A percentile compares a stretch with the other conserved stretches of the same genome.
phyloP scores from a whole-genome alignment of 495 filamentous ascomycete species.

The Jackrogersella multiformis region DNA sequence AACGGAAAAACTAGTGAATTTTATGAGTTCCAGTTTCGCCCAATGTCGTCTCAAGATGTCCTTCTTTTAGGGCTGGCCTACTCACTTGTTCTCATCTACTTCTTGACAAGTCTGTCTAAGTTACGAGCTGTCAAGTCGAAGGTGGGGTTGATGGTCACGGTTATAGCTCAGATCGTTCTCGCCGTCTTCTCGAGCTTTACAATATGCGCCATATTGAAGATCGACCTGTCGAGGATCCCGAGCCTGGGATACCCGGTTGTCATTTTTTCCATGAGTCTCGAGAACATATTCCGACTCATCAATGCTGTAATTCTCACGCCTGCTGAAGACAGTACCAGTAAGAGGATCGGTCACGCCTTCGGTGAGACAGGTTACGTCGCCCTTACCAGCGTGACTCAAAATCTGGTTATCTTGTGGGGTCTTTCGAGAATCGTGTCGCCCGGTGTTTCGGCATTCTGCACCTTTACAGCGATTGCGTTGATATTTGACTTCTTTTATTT shows the following conservation, averaged over 20 bases:
- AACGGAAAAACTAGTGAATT: constrained; percentile 65
- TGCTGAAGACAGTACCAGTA: constrained; percentile 65
- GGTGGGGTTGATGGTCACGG: constrained; percentile 71
- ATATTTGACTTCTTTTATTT: constrained; percentile 75
- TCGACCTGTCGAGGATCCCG: constrained; percentile 69
- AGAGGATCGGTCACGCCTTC: constrained; percentile 71
- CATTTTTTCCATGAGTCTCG: constrained; percentile 73
- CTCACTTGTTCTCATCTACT: constrained; percentile 63
- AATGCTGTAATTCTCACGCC: constrained; percentile 74
- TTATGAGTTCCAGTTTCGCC: constrained; percentile 77
- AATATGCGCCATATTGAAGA: constrained; percentile 67
- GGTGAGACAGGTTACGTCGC: constrained; percentile 74
- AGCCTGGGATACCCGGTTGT: constrained; percentile 73
- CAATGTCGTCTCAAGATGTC: constrained; percentile 68
- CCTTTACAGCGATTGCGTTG: constrained; percentile 72
- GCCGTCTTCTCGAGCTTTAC: constrained; percentile 73
- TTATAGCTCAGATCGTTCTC: constrained; percentile 70
- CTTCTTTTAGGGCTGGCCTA: constrained; percentile 68
- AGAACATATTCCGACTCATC: constrained; percentile 77
- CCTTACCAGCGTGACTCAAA: constrained; percentile 66
- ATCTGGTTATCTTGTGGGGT: constrained; percentile 65
- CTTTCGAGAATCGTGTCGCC: constrained; percentile 67
- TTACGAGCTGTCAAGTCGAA: constrained; percentile 73
- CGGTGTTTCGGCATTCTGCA: constrained; percentile 73
- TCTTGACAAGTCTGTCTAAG: constrained; percentile 65